Conservation (phyloP, 2,329 filamentous ascomycete genomes). For the Emydomyces testavorans region DNA sequence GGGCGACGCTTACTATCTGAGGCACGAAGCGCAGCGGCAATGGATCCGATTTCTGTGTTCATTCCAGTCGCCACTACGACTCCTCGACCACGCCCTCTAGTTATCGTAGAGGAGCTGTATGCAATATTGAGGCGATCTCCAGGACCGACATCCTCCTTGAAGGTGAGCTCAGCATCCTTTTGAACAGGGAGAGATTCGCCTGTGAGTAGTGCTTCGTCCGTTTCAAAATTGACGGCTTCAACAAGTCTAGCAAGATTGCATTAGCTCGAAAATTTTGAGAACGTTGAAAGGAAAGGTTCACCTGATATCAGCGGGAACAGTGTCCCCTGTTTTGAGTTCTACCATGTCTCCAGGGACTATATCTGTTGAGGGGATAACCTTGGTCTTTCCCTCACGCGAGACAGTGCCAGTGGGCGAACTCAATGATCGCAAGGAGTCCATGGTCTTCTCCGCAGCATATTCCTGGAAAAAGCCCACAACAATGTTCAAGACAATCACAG, state of each 20-base stretch:
- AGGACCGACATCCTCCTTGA: constrained; percentile 43
- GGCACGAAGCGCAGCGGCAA: constrained; percentile 52
- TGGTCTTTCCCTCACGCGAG: constrained; percentile 40
- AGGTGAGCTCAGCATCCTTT: constrained; percentile 42
- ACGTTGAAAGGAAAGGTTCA: not conserved
- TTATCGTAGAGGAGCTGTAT: constrained; percentile 51
- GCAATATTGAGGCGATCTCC: constrained; percentile 52
- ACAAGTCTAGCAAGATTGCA: constrained; percentile 28
- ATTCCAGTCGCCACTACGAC: constrained; percentile 51
- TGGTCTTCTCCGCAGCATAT: constrained; percentile 44
- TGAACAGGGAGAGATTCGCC: constrained; percentile 51
- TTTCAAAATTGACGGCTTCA: constrained; percentile 49
- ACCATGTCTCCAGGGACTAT: constrained; percentile 51
- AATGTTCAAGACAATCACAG: constrained; percentile 49
- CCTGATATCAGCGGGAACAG: constrained; percentile 39
- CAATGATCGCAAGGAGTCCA: constrained; percentile 42
- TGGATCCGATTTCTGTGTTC: constrained; percentile 53
- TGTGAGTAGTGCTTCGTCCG: constrained; percentile 51
- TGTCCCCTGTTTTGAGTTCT: constrained; percentile 40
- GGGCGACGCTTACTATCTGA: constrained; percentile 43
- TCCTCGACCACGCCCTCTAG: constrained; percentile 49
- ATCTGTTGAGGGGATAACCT: constrained; percentile 42
- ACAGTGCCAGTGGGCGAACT: constrained; percentile 42
- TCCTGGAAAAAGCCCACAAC: constrained; percentile 48
- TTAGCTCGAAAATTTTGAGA: not conserved